Percentiles rank a stretch among this genome's conserved stretches.
Conservation (phyloP, 2,329 filamentous ascomycete genomes). For the Botrytis cinerea region DNA sequence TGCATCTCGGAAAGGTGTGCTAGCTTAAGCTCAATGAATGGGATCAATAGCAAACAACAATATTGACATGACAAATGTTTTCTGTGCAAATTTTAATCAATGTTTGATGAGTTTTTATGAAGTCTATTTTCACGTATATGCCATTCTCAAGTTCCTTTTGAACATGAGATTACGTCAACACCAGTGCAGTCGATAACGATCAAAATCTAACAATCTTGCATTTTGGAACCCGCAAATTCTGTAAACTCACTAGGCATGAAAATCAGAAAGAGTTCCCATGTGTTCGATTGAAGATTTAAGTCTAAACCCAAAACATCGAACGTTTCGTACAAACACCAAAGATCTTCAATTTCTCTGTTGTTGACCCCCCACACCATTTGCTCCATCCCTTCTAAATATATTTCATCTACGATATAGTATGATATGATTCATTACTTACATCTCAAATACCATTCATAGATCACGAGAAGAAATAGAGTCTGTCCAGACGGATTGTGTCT, state of each 20-base stretch:
- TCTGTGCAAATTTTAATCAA: slow-evolving; percentile 11
- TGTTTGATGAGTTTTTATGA: neutral
- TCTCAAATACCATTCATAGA: neutral
- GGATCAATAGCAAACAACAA: slow-evolving; percentile 40
- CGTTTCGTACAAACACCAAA: neutral
- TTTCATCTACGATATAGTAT: too few species aligned
- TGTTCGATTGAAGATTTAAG: neutral
- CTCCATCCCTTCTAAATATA: neutral
- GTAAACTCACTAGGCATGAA: neutral
- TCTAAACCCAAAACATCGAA: neutral
- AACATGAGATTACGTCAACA: neutral
- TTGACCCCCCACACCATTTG: too few species aligned
- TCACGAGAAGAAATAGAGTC: neutral
- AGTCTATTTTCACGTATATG: neutral
- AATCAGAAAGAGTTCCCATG: neutral
- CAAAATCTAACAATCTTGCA: neutral
- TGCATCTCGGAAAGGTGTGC: slow-evolving; percentile 42
- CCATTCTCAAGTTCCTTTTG: neutral
- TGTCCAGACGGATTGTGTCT: neutral
- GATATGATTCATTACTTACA: neutral
- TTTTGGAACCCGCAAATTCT: neutral
- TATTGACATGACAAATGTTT: slow-evolving; percentile 22
- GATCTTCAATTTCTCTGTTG: neutral
- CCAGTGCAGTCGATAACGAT: neutral
- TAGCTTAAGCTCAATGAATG: slow-evolving; percentile 41